Conservation (phyloP, 352 stramenopile genomes). For the Globisporangium paroecandrum region DNA sequence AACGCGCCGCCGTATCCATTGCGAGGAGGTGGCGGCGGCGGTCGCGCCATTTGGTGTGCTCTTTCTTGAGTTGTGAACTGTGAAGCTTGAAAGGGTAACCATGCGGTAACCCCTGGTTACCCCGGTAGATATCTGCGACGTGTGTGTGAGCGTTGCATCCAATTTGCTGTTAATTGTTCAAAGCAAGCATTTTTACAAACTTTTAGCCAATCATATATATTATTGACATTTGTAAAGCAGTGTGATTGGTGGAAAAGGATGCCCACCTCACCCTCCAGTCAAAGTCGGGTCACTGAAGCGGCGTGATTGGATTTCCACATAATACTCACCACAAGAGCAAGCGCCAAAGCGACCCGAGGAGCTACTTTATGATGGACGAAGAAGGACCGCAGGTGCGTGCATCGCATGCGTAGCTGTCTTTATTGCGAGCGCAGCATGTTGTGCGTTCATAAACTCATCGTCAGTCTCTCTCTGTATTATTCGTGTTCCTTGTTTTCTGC, state of each 20-base stretch:
- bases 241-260: conserved; percentile 1
- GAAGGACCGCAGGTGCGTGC: conserved; percentile 34
- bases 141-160: neutral
- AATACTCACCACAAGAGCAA: neutral
- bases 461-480: neutral
- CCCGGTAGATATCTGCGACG: neutral
- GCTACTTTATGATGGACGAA: conserved; percentile 25
- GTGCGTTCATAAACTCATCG: neutral
- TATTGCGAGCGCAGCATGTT: neutral
- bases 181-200: neutral
- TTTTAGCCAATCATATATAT: conserved; percentile 4
- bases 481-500: neutral
- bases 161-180: neutral
- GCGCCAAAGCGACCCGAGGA: neutral
- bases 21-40: neutral
- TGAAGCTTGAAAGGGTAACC: neutral
- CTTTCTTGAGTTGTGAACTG: neutral
- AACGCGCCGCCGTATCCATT: conserved; percentile 28
- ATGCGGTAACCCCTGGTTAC: neutral
- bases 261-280: conserved; percentile 16
- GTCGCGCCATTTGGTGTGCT: neutral
- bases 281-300: conserved; percentile 13
- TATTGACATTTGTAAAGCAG: neutral
- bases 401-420: too few species aligned
- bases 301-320: conserved; percentile 10